Base-by-base conservation (phyloP, 2,329 filamentous ascomycete genomes). In the Mariannaea elegans region DNA sequence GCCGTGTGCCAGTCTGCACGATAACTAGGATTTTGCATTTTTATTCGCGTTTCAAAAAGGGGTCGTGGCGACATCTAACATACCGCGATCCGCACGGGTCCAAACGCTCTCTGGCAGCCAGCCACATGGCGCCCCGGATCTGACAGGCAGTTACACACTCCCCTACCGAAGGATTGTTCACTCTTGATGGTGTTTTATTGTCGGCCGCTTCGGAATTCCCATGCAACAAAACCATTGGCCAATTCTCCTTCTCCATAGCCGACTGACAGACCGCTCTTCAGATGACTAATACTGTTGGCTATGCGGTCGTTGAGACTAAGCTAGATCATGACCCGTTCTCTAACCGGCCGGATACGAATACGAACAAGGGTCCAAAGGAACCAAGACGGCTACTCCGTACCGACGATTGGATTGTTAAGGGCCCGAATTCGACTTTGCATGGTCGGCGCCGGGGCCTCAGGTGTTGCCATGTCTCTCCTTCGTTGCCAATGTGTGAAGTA, bases 281-380 rank as follows among this genome's bases (percentile, higher is more conserved):
- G 52, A 47, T 65, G 53, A 64, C 64, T 56, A 65, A 65, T 59
- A 16, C 31, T 16, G 12, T 23, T 27, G 21, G 31, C 23, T 16
- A 24, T 16, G 29, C 29, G 56, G 32, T 53, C 31, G 18, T 7
- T n/a, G 21, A 16, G 39, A 44, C 23, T 16, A 23, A 29, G 18
- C 27, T 38, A 16, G 16, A 18, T 23, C 49, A 21, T n/a, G 9
- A 18, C 23, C 29, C 7, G 14, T 45, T 9, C 18, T 36, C 19
- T 21, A 9, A 29, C 53, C 65, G 9, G 34, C 57, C 65, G 55
- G 61, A 68, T 61, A 65, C 67, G 67, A 68, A 69, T 64, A 69
- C 67, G 67, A 67, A 63, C 44, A 60, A 56, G 48, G 50, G n/a
- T 18, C 44, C 21, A 19, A 57, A 45, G 19, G 46, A 32, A 39